Base-by-base conservation (phyloP, 345 rosid genomes). In the Abelmoschus esculentus region DNA sequence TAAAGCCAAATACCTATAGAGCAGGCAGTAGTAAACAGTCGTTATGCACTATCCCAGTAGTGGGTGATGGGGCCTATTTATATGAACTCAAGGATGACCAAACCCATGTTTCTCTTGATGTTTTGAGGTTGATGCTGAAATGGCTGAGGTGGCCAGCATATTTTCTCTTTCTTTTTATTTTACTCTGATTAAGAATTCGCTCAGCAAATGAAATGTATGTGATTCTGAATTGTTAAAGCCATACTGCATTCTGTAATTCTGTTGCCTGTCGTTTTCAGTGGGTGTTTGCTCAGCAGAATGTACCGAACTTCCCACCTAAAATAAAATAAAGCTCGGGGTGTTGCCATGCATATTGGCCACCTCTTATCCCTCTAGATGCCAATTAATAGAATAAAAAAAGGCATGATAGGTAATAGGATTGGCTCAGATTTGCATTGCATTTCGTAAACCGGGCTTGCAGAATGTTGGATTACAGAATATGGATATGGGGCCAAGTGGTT, bases 71-170 rank as follows among this genome's bases (percentile, higher is more conserved):
- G 60, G 7, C 74, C 38, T 72, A 73, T 76, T 76, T 81, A 75
- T 82, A 78, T 13, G 61, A 66, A 47, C 5, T 6, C 46, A 1
- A 42, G 46, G 12, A 40, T 8, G 44, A 40, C 44, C 44, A 40
- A 42, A 42, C 13, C 11, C 46, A 42, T 42, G 40, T 38, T 38
- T 38, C 26, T 29, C 7, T 38, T 38, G 42, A 38, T 38, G 42
- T 38, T 38, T 42, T 40, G 36, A 47, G 62, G 79, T 62, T 62
- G 66, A 72, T 68, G 26, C 28, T 7, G 19, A 31, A 49, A 69
- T 31, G 66, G 69, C 76, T 76, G 83, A 82, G 70, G 84, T 81
- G 83, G 83, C 46, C 28, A 78, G 86, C 88, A 82, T 82, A 74
- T 71, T 26, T 71, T 2, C 46, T 60, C 31, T 61, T 12, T 49